Conservation (phyloP, 192 early-diverging fungal species). For the Rhizophagus clarus region DNA sequence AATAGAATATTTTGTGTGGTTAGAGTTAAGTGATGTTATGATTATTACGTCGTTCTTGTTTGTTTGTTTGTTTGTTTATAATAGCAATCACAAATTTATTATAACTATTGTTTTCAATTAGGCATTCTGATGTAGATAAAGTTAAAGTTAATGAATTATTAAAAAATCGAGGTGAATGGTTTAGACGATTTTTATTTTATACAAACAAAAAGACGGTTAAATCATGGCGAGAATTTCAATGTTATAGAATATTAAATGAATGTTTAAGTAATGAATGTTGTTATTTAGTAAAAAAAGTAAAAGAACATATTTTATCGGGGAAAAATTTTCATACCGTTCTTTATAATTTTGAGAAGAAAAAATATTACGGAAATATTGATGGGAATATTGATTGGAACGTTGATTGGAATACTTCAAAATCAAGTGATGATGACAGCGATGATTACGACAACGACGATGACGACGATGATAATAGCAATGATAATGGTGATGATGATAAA, state of each 20-base stretch:
- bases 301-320: not conserved
- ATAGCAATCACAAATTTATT: too few species aligned
- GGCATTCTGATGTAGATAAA: not conserved
- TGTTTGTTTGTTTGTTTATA: too few species aligned
- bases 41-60: not conserved
- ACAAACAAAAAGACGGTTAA: not conserved
- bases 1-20: constrained; percentile 1
- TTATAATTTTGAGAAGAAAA: not conserved
- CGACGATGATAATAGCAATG: too few species aligned
- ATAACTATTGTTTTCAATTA: not conserved
- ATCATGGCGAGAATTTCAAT: not conserved
- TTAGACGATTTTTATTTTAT: not conserved
- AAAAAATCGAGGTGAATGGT: not conserved
- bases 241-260: not conserved
- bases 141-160: not conserved
- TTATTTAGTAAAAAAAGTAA: not conserved
- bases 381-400: too few species aligned
- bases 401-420: not conserved
- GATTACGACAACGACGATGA: not conserved
- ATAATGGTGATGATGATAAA: too few species aligned
- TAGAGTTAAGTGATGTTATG: constrained; percentile 2
- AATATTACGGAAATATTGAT: not conserved
- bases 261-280: not conserved
- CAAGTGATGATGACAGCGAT: not conserved
- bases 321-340: not conserved